Evolutionary conservation across 306 rosid genomes (phyloP), one percentile per base, ranked within the genome.

Genomic region (Castanea mollissima): DNA sequence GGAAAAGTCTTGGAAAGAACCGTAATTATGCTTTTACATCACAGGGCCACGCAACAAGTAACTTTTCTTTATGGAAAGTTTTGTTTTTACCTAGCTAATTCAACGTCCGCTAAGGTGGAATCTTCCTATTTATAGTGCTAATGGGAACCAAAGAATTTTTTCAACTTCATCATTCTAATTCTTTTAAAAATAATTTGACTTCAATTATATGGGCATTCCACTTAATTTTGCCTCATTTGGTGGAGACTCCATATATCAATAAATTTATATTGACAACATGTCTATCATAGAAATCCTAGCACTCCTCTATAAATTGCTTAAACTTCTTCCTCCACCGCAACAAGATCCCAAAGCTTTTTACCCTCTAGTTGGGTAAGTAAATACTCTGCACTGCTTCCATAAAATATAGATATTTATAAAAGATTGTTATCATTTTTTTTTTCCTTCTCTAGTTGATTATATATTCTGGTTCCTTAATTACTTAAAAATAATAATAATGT

Each of bases 291-390:
- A 41, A 68, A 71, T 82, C 72, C 70, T 67, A 73, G 55, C 74
- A 4, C 46, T n/a, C 80, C 86, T 91, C 86, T 88, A 80, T 88
- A 84, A 82, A 78, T 70, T 15, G 25, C 74, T 78, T 32, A 16
- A 75, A 6, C 75, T 44, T 73, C 69, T 70, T 71, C 76, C 49
- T 51, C 74, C 76, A 78, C 75, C 3, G 11, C 46, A 41, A 10
- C 20, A 55, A 34, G 0, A 19, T 18, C 58, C 19, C 58, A 54
- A 54, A 18, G 7, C n/a, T 41, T 54, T 54, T 4, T 14, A 54
- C 20, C 20, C 58, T 14, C 58, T 54, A 18, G 2, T 54, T 18
- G 72, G 73, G 76, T 78, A 78, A 56, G 86, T 69, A 38, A 19
- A 51, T 9, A 25, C 19, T 55, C 6, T 6, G 16, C 7, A 46